A percentile compares a stretch with the other conserved stretches of the same genome.
Conservation (phyloP, 768 basidiomycete genomes). For the Lactarius pseudohatsudake region DNA sequence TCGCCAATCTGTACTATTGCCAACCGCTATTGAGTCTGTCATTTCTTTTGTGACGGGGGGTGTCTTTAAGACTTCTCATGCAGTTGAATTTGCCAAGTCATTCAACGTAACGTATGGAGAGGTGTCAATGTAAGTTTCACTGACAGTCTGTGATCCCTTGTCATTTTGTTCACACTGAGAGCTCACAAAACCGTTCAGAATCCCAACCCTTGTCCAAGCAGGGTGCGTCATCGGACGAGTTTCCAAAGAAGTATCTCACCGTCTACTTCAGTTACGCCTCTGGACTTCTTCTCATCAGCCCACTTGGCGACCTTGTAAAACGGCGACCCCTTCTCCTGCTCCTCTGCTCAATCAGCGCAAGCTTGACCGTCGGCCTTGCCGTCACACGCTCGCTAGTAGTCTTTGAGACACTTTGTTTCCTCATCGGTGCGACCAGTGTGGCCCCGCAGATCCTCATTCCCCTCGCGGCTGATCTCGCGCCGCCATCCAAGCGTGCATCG, state of each 20-base stretch:
- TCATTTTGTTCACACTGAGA: slow-evolving; percentile 22
- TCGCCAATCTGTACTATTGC: slow-evolving; percentile 81
- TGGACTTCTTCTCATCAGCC: slow-evolving; percentile 66
- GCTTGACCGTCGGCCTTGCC: slow-evolving; percentile 70
- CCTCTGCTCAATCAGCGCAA: slow-evolving; percentile 42
- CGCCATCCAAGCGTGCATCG: slow-evolving; percentile 66
- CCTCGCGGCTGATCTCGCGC: slow-evolving; percentile 78
- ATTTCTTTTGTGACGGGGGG: slow-evolving; percentile 16
- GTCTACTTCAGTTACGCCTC: slow-evolving; percentile 31
- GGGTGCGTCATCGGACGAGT: slow-evolving; percentile 39
- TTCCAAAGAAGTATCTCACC: background rate
- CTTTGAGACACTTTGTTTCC: slow-evolving; percentile 68
- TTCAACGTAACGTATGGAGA: slow-evolving; percentile 35
- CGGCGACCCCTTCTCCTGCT: slow-evolving; percentile 70
- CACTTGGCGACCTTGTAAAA: slow-evolving; percentile 80
- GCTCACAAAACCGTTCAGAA: slow-evolving; percentile 37
- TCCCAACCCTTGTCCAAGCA: slow-evolving; percentile 66
- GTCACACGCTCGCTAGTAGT: slow-evolving; percentile 56
- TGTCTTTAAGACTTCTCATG: slow-evolving; percentile 15
- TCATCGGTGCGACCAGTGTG: slow-evolving; percentile 71
- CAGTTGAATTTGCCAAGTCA: slow-evolving; percentile 42
- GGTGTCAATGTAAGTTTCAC: slow-evolving; percentile 14
- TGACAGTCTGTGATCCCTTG: slow-evolving; percentile 17
- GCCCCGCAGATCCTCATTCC: slow-evolving; percentile 76
- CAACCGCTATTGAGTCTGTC: slow-evolving; percentile 72